phyloP scores from a whole-genome alignment of 352 stramenopile genomes.

The Globisporangium okanoganense region DNA sequence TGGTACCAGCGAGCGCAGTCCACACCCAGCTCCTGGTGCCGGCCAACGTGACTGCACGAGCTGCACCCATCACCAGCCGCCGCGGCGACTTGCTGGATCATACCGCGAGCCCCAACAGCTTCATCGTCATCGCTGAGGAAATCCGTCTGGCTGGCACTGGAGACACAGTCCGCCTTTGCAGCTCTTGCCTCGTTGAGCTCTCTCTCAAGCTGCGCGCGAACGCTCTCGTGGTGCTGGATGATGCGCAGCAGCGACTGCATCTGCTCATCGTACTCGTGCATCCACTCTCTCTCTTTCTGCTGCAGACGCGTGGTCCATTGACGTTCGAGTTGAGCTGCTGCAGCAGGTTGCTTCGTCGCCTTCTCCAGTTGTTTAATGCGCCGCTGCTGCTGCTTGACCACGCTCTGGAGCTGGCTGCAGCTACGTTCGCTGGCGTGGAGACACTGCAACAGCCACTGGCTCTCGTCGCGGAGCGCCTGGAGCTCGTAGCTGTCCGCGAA shows the following conservation, averaged over 20 bases:
- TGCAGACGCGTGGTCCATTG: not conserved
- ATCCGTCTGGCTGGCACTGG: conserved; percentile 27
- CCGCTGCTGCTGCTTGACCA: conserved; percentile 12
- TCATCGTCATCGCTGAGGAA: not conserved
- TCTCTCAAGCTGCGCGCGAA: conserved; percentile 10
- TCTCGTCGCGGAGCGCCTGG: conserved; percentile 29
- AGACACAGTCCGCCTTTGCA: conserved; percentile 13
- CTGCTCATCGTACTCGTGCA: conserved; percentile 37
- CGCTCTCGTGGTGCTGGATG: conserved; percentile 38
- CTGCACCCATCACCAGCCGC: not conserved
- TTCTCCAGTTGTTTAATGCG: conserved; percentile 22
- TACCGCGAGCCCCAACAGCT: too few relatives aligned
- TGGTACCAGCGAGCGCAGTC: too few relatives aligned
- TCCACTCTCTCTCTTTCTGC: conserved; percentile 31
- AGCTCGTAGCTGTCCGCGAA: conserved; percentile 9
- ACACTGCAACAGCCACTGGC: conserved; percentile 31
- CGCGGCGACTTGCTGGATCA: too few relatives aligned
- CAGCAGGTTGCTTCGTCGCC: conserved; percentile 3
- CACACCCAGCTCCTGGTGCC: too few relatives aligned
- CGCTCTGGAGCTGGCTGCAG: conserved; percentile 15
- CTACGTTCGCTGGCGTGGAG: conserved; percentile 22
- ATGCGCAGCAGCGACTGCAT: conserved; percentile 48
- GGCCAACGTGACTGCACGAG: not conserved
- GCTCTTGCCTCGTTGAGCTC: conserved; percentile 15
- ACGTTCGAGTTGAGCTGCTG: conserved; percentile 6